These are phyloP conservation scores for Alternaria sp. DNA, from an alignment of 2,329 filamentous ascomycete species.

Conservation along the genomic window DNA sequence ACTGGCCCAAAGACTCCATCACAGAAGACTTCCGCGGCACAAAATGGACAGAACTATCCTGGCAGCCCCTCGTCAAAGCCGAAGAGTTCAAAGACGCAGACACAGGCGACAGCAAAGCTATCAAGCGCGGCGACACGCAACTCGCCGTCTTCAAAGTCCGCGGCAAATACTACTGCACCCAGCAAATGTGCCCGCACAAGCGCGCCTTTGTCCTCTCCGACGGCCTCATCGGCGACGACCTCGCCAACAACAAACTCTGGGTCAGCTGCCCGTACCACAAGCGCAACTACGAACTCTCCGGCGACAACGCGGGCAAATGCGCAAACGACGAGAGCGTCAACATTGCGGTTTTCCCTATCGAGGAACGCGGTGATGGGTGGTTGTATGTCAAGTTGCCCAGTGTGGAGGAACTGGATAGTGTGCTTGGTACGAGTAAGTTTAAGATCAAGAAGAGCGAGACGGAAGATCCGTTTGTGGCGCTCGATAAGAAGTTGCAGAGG, in stretches of 20 bases:
- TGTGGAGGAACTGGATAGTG: constrained; percentile 77
- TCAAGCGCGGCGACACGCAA: constrained; percentile 89
- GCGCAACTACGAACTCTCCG: constrained; percentile 80
- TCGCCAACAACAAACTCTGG: constrained; percentile 70
- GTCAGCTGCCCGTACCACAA: constrained; percentile 89
- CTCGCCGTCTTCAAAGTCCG: constrained; percentile 84
- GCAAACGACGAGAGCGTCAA: constrained; percentile 75
- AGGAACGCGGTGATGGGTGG: constrained; percentile 76
- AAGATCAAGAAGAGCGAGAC: constrained; percentile 76
- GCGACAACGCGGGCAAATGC: constrained; percentile 71
- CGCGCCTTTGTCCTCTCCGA: constrained; percentile 88
- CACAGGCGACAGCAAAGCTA: constrained; percentile 74
- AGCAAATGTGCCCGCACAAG: constrained; percentile 96
- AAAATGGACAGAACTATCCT: constrained; percentile 70
- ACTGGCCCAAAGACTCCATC: constrained; percentile 74
- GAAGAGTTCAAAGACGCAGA: constrained; percentile 72
- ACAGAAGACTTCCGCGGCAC: constrained; percentile 75
- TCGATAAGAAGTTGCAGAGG: constrained; percentile 62
- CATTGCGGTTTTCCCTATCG: constrained; percentile 81
- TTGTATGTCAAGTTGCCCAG: constrained; percentile 83
- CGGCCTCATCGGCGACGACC: constrained; percentile 76
- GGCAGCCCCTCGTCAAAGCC: constrained; percentile 80
- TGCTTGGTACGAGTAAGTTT: constrained; percentile 80
- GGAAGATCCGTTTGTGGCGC: constrained; percentile 59
- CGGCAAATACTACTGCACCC: constrained; percentile 81